Base-by-base conservation (phyloP, 495 filamentous ascomycete species). In the Xylaria flabelliformis region DNA sequence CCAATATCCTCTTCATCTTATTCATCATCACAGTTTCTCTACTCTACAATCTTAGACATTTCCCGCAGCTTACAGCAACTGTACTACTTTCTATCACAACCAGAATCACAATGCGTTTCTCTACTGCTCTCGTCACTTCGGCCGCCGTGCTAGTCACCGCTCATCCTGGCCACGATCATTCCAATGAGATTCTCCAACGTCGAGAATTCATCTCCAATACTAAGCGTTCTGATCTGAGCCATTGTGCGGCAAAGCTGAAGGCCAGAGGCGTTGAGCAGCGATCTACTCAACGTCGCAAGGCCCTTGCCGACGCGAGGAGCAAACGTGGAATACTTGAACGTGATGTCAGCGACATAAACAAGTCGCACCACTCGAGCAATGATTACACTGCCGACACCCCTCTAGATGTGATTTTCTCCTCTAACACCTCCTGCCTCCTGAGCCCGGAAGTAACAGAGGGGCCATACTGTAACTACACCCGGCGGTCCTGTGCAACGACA, bases 401-500 rank as follows among this genome's bases (percentile, higher is more conserved):
- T 64, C 79, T 84, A 0, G 74, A 73, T 9, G 75, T 83, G 3
- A 78, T 90, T 9, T 90, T 90, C 74, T 75, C 82, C 29, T 85
- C 85, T 44, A 82, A 83, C 63, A 82, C 82, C 6, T 86, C 85
- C 21, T 89, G 86, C 73, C 83, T 88, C 44, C 81, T 89, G 46
- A 85, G 80, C 71, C 85, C 85, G 0, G 83, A 85, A 73, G 85
- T 87, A n/a, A 88, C 87, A 56, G 81, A 88, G 77, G 88, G 88
- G 15, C 86, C 87, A 48, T 87, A 88, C 80, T 89, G 84, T 84
- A 65, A 72, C 80, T 74, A 17, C 10, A 12, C 19, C 4, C 15
- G 3, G 4, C 29, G 2, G 41, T 50, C 63, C 1, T 46, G 1
- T 34, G 24, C 21, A 9, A 24, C 19, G 8, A 44, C 21, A 41